Evolutionary conservation across 306 rosid species (phyloP).

Genomic region (Cucumis melo): DNA sequence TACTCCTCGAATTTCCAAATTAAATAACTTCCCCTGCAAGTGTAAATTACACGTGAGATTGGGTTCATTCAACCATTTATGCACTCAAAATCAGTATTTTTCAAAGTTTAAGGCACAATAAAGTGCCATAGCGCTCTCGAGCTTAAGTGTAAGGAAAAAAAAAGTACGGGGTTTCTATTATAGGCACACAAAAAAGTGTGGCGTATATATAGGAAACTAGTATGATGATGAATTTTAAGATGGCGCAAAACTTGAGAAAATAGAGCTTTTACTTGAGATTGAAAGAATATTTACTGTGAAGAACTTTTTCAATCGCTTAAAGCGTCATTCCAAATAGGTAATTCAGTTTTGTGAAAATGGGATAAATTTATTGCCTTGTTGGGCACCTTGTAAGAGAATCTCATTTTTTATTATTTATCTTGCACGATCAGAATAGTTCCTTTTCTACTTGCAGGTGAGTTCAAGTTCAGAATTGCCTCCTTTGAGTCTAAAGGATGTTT

Average conservation of each 20-base stretch:
- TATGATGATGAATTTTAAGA: too few relatives aligned
- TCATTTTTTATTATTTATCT: neutral
- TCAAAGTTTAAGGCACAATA: too few relatives aligned
- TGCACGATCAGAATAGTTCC: neutral
- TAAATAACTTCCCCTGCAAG: neutral
- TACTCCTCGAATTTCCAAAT: neutral
- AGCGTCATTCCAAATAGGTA: neutral
- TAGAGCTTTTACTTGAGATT: too few relatives aligned
- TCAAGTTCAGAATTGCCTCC: conserved; percentile 27
- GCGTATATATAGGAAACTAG: too few relatives aligned
- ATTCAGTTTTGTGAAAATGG: neutral
- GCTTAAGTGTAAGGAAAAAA: too few relatives aligned
- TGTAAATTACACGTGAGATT: neutral
- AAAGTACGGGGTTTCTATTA: too few relatives aligned
- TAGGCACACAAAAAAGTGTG: too few relatives aligned
- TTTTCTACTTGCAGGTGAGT: conserved; percentile 34
- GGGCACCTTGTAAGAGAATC: neutral
- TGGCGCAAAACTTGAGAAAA: too few relatives aligned
- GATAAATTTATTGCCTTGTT: neutral
- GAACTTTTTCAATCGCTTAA: neutral
- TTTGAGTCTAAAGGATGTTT: conserved; percentile 23
- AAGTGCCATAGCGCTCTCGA: too few relatives aligned
- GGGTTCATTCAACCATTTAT: neutral
- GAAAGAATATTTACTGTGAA: too few relatives aligned
- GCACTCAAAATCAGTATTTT: neutral